Conservation (phyloP, 2,329 filamentous ascomycete genomes). For the Aspergillus sclerotialis region DNA sequence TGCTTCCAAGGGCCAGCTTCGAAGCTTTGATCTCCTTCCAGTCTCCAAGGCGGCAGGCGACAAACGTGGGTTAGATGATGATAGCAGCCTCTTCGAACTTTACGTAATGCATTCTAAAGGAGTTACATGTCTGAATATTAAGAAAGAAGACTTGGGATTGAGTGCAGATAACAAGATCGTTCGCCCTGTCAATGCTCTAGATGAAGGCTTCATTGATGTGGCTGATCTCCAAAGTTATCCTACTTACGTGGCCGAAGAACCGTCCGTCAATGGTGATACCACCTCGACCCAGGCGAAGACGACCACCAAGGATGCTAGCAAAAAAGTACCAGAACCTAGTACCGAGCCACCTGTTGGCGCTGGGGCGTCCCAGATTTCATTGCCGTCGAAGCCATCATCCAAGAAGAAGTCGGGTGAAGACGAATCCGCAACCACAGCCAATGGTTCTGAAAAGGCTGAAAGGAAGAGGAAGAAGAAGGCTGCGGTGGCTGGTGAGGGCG, state of each 20-base stretch:
- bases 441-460: slow-evolving; percentile 52
- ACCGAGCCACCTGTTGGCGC: slow-evolving; percentile 16
- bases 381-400: slow-evolving; percentile 32
- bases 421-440: slow-evolving; percentile 13
- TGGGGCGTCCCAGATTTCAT: slow-evolving; percentile 23
- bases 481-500: slow-evolving; percentile 33
- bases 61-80: slow-evolving; percentile 52
- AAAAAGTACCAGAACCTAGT: slow-evolving; percentile 29
- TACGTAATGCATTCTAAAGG: slow-evolving; percentile 98
- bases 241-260: slow-evolving; percentile 31
- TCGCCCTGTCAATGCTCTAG: slow-evolving; percentile 66
- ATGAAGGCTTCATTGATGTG: slow-evolving; percentile 67
- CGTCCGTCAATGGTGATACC: slow-evolving; percentile 40
- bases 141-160: slow-evolving; percentile 87
- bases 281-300: slow-evolving; percentile 25
- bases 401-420: slow-evolving; percentile 37
- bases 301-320: slow-evolving; percentile 35
- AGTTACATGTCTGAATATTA: slow-evolving; percentile 82
- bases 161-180: slow-evolving; percentile 83
- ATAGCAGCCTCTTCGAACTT: slow-evolving; percentile 79
- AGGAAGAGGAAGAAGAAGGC: slow-evolving; percentile 64
- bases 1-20: slow-evolving; percentile 72
- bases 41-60: slow-evolving; percentile 47
- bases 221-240: slow-evolving; percentile 56
- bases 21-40: slow-evolving; percentile 82